Base-by-base conservation (phyloP, 805 yeast species). In the Starmerella sirachaensis region DNA sequence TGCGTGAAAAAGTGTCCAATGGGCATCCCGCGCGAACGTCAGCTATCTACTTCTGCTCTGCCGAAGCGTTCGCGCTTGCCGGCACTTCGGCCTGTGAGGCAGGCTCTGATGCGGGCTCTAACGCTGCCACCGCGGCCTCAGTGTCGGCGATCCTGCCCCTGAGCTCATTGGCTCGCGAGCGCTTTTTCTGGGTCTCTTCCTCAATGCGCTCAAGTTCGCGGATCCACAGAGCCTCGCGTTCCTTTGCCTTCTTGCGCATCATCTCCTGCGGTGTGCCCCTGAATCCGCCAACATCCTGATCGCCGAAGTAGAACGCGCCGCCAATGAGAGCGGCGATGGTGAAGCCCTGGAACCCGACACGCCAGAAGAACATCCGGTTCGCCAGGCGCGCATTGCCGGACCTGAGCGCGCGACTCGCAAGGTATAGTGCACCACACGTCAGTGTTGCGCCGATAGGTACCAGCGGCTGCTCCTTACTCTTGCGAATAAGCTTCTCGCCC, bases 141-240 rank as follows among this genome's bases (percentile, higher is more conserved):
- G 34, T n/a, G n/a, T n/a, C 19, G 33, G 38, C 41, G 5, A 46
- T 38, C 39, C 37, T 39, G 18, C 28, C 29, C 32, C 38, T 36
- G 24, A 45, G 38, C 14, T 38, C 47, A 19, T 35, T 45, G 18
- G 51, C 51, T 31, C 46, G 46, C 26, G 34, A 27, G 18, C 34
- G 38, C 33, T 43, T 44, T 29, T 32, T 30, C 40, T 46, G 43
- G 8, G 53, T 44, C 33, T 75, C 79, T 11, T 59, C 69, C 56
- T 85, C 95, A 58, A 93, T 72, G 62, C 94, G 72, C 56, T 85
- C 96, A 52, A 85, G 67, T 45, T 60, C 64, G 54, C 80, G 83
- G 44, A 85, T 78, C 96, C 96, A 86, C 48, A 86, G 56, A 51
- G 63, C 66, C 56, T 86, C 94, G 65, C 96, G 76, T 55, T 73